Base-by-base conservation (phyloP, 441 rosid genomes). In the Codiaeum variegatum region DNA sequence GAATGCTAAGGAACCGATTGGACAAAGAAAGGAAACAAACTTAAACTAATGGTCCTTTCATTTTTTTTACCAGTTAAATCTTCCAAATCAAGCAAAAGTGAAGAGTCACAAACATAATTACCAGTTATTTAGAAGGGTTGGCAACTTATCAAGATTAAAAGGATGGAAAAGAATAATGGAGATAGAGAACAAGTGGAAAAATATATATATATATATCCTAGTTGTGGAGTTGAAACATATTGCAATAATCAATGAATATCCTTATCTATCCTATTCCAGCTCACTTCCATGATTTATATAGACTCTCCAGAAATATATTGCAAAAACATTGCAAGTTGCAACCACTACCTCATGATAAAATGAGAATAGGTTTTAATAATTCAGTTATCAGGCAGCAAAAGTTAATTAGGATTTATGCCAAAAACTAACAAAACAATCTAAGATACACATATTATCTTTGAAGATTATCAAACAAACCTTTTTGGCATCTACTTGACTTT, bases 401-500 rank as follows among this genome's bases (percentile, higher is more conserved):
- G 7, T n/a, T n/a, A 52, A 62, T 1, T 9, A 36, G 26, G 16
- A 19, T 23, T 24, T 12, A 44, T 13, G 54, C 21, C 44, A 66
- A 47, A 66, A n/a, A 23, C 42, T 19, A 69, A 69, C 36, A 13
- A 26, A 28, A 59, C 29, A 59, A 59, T 59, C 8, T 59, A 29
- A 59, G 19, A 49, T 26, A 56, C 1, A 56, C 24, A 11, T n/a
- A 9, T 16, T 52, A n/a, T 69, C 16, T 13, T 44, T 40, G 55
- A 36, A 70, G 58, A 60, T 19, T 13, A 29, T 8, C 1, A 34
- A 72, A 66, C 71, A 70, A 74, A 95, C 97, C 97, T 93, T 95
- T 87, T 91, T 92, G 76, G 98, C 93, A 85, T 92, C 99, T 60
- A 91, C 87, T 86, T 92, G 96, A 82, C 92, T 92, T 85, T 95